Conservation (phyloP, 2,329 filamentous ascomycete genomes). For the Aphanocladium album region DNA sequence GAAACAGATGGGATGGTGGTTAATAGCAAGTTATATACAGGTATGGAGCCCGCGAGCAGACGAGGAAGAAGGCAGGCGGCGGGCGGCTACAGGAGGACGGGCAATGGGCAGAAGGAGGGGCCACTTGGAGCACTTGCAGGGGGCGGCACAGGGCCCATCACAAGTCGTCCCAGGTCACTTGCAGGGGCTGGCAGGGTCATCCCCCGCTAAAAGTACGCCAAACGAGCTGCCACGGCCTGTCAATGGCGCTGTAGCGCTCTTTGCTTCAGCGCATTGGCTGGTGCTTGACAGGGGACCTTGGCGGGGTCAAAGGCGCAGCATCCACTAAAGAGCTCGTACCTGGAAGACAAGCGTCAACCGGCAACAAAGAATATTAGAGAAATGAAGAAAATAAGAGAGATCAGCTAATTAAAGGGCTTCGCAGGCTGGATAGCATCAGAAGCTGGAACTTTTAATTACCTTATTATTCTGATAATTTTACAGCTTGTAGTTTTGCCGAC, state of each 20-base stretch:
- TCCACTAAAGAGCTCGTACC: neutral
- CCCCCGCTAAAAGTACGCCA: neutral
- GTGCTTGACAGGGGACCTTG: neutral
- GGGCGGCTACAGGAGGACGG: slow-evolving; percentile 3
- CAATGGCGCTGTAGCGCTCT: neutral
- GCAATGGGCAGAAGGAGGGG: slow-evolving; percentile 11
- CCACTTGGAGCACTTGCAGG: neutral
- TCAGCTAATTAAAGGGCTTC: too few species aligned
- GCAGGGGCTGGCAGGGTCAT: neutral
- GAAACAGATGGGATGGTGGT: slow-evolving; percentile 5
- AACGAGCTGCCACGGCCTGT: neutral
- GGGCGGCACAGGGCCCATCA: neutral
- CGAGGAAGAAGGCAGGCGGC: neutral
- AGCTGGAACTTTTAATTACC: too few species aligned
- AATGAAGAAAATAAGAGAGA: too few species aligned
- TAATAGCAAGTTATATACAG: neutral
- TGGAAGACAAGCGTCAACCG: too few species aligned
- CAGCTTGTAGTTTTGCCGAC: too few species aligned
- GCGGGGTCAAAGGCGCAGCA: neutral
- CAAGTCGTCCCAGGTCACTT: neutral
- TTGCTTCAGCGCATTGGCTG: neutral
- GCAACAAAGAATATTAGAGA: too few species aligned
- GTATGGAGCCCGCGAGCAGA: slow-evolving; percentile 2
- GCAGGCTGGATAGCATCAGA: too few species aligned
- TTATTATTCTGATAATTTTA: too few species aligned